Evolutionary conservation across 306 rosid genomes (phyloP).

Genomic region (Erythrophleum fordii): DNA sequence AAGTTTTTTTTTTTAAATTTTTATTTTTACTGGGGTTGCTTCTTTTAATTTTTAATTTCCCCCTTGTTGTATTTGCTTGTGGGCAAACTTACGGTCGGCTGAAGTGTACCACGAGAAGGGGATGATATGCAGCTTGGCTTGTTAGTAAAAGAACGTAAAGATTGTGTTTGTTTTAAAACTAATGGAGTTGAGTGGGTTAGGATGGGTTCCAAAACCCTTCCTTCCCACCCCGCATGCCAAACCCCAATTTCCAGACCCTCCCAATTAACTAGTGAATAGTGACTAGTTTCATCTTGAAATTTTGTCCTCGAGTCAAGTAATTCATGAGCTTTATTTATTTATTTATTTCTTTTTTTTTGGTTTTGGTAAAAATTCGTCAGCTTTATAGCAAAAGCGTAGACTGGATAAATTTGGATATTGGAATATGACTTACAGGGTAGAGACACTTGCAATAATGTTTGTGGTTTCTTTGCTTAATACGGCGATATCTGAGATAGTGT

Average conservation of each 20-base stretch:
- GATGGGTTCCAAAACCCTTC: not conserved
- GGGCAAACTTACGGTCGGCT: not conserved
- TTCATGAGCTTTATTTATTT: not conserved
- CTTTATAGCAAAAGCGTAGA: not conserved
- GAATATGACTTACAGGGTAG: not conserved
- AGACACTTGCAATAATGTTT: not conserved
- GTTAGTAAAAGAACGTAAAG: not conserved
- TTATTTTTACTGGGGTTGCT: not conserved
- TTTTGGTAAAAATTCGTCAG: too few relatives aligned
- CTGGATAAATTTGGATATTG: not conserved
- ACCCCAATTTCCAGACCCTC: not conserved
- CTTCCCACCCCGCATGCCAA: not conserved
- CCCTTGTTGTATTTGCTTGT: constrained; percentile 1
- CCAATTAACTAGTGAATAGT: not conserved
- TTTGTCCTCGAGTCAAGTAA: not conserved
- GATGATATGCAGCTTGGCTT: not conserved
- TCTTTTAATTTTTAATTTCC: not conserved
- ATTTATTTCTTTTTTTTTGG: too few relatives aligned
- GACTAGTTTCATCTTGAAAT: not conserved
- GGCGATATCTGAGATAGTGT: not conserved
- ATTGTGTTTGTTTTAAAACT: too few relatives aligned
- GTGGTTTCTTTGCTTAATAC: not conserved
- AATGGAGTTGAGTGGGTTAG: not conserved
- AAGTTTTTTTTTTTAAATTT: too few relatives aligned
- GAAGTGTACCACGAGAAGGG: not conserved